Percentiles rank a stretch among this genome's conserved stretches.
Evolutionary conservation across 1,284 basidiomycete species (phyloP).

Genomic region (Leccinum huronense): DNA sequence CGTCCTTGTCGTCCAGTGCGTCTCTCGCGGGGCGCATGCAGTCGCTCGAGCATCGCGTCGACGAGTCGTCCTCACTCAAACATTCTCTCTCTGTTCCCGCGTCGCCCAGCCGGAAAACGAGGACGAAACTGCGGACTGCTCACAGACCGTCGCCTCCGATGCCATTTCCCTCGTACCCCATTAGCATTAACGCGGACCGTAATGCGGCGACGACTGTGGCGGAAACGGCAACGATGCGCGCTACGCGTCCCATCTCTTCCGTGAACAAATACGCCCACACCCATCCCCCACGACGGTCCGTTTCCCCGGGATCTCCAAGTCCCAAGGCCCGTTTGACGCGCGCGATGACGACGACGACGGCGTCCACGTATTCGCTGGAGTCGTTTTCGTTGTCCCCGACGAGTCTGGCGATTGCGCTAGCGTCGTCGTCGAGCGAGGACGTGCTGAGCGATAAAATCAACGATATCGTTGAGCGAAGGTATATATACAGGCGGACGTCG

Average conservation of each 20-base stretch:
- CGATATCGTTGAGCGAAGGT: conserved; percentile 27
- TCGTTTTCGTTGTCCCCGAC: conserved; percentile 31
- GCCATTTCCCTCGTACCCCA: conserved; percentile 28
- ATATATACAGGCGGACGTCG: conserved; percentile 20
- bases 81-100: conserved; percentile 19
- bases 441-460: conserved; percentile 23
- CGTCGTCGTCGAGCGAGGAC: conserved; percentile 27
- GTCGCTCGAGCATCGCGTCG: not conserved
- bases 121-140: not conserved
- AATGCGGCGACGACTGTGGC: not conserved
- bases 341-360: not conserved
- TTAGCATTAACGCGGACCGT: not conserved
- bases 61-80: conserved; percentile 10
- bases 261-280: not conserved
- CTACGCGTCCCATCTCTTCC: not conserved
- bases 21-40: conserved; percentile 19
- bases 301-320: conserved; percentile 19
- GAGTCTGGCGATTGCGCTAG: conserved; percentile 26
- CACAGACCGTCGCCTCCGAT: conserved; percentile 15
- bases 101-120: conserved; percentile 15
- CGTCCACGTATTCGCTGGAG: conserved; percentile 13
- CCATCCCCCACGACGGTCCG: not conserved
- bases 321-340: conserved; percentile 13
- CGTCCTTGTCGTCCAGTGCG: conserved; percentile 20
- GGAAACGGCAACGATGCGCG: not conserved